Evolutionary conservation across 2,329 filamentous ascomycete species (phyloP), one percentile per base, ranked within the genome.

Genomic region (Cladorrhinum sp.): DNA sequence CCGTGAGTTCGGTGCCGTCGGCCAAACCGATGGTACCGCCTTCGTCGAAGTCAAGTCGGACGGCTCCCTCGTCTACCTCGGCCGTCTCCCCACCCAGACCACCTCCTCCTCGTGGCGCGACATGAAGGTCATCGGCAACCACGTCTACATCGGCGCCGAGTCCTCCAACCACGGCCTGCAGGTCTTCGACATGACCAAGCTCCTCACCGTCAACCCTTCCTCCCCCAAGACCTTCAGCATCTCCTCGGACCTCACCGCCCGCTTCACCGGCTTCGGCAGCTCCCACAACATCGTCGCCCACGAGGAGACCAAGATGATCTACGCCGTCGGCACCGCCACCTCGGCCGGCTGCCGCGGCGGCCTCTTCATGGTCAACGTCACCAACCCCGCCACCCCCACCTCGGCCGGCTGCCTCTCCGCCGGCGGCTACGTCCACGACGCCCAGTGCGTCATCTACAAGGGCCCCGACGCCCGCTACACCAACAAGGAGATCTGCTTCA

Each of bases 401-500:
- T 78, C 75, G 26, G 79, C 81, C 8, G 83, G 83, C 48, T 86
- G 82, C 67, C 79, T 80, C 6, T 75, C 77, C 21, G 68, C 76
- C 18, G 83, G 86, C 67, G 82, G 82, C 51, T 86, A 86, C 68
- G 82, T 85, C n/a, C 83, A 86, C 70, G 83, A 86, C 66, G 83
- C 84, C 1, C 83, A 86, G 71, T 86, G 83, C 69, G 72, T 86
- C 28, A 75, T 78, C 58, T 82, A 82, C 69, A 77, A 75, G 7
- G 82, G 82, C 0, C 81, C 82, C 0, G 78, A 84, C 61, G 72
- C 70, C 28, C 67, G 74, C 18, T 84, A 79, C 68, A 69, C 72
- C 2, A 80, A 77, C 24, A 74, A 73, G 2, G 80, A 85, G 57
- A 82, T 85, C 64, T 85, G 82, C 76, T 84, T 82, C 65, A 80